phyloP scores from a whole-genome alignment of 2,329 filamentous ascomycete species.

The Epichloe glyceriae region DNA sequence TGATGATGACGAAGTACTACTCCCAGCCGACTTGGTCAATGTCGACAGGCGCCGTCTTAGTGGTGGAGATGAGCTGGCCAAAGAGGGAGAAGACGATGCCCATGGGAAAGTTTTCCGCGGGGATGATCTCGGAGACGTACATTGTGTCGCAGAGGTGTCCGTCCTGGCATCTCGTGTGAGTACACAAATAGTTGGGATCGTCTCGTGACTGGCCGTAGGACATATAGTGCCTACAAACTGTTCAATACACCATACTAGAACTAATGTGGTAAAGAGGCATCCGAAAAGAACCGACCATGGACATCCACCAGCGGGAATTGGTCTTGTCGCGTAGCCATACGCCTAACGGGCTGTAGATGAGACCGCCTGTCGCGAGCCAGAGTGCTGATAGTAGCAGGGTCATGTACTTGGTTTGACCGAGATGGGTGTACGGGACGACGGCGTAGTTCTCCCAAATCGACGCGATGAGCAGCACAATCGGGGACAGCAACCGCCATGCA shows the following conservation, averaged over 20 bases:
- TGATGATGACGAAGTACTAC: too few species aligned
- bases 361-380: constrained; percentile 25
- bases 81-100: constrained; percentile 39
- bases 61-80: constrained; percentile 33
- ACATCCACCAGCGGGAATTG: constrained; percentile 32
- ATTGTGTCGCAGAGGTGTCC: not conserved
- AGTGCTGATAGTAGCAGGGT: constrained; percentile 26
- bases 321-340: constrained; percentile 35
- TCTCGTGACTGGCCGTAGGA: too few species aligned
- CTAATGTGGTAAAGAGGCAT: constrained; percentile 22
- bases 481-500: constrained; percentile 28
- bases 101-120: constrained; percentile 37
- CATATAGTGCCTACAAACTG: constrained; percentile 14
- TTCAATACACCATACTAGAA: constrained; percentile 24
- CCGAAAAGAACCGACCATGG: constrained; percentile 26
- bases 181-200: too few species aligned
- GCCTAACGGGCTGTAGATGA: constrained; percentile 27
- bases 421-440: constrained; percentile 25
- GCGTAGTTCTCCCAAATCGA: constrained; percentile 27
- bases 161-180: too few species aligned
- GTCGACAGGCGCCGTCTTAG: constrained; percentile 8
- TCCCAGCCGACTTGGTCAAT: constrained; percentile 34
- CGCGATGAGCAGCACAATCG: constrained; percentile 22
- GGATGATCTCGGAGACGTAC: constrained; percentile 26
- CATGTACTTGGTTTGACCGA: constrained; percentile 26